Base-by-base conservation (phyloP, 202 grass and related monocot genomes). In the Musa balbisiana region DNA sequence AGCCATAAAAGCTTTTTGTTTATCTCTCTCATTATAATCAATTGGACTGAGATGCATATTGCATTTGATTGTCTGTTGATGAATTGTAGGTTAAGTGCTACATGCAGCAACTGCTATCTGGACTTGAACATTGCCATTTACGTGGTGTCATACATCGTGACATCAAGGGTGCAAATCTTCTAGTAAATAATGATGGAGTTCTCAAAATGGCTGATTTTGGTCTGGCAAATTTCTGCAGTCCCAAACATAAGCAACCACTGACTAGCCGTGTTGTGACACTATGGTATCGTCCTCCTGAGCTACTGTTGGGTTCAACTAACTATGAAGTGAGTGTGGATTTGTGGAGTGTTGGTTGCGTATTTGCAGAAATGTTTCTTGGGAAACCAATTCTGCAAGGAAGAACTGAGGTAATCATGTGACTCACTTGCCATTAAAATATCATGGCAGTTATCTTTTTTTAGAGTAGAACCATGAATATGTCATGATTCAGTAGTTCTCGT, bases 151-250 rank as follows among this genome's bases (percentile, higher is more conserved):
- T 97, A 79, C 93, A 97, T 72, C 87, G 93, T 74, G 93, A 97
- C 69, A 97, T 97, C 72, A 97, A 97, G 83, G 93, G 93, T 13
- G 90, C 93, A 64, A 97, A 97, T 85, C 93, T 97, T 66, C 83
- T 97, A n/a, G 74, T 97, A 76, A 89, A 87, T 80, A 97, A 97
- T 53, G 86, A 97, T 63, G 93, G 93, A 64, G 84, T 86, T 79
- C 87, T 93, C 71, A 97, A 97, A 87, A 97, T 97, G 85, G 90
- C 93, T 76, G 93, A 97, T 89, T 97, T 97, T 80, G 93, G 93
- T 86, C 76, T 97, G 64, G 93, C 93, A 73, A 93, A 90, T 69
- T 97, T 93, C 79, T 93, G 90, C 81, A 91, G 91, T 75, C 86
- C 88, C 0, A 97, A 83, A 69, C 88, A 89, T 70, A 97, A 83